Conservation (phyloP, 257 asterid species). For the Asclepias syriaca region DNA sequence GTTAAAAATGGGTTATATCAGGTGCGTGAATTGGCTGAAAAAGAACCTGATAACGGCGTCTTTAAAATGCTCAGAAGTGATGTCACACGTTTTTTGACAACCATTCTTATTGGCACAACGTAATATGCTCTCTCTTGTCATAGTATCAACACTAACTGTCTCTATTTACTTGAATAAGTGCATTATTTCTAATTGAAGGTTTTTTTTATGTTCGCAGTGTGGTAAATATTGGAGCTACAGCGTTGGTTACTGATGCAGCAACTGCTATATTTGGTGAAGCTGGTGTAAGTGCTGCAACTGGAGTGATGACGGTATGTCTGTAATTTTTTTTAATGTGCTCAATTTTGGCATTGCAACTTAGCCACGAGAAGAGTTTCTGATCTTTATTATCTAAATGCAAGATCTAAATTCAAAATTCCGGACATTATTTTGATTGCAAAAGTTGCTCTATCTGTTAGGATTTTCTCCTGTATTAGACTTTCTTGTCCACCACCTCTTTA, state of each 20-base stretch:
- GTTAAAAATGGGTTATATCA: conserved; percentile 24
- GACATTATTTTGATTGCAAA: not conserved
- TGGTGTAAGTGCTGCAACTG: conserved; percentile 96
- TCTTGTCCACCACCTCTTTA: not conserved
- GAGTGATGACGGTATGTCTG: conserved; percentile 85
- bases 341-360: not conserved
- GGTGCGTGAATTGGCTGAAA: conserved; percentile 97
- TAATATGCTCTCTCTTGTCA: conserved; percentile 35
- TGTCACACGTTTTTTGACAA: conserved; percentile 92
- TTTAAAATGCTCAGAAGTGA: conserved; percentile 89
- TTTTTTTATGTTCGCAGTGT: conserved; percentile 63
- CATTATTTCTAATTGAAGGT: conserved; percentile 41
- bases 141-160: conserved; percentile 19
- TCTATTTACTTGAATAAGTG: conserved; percentile 33
- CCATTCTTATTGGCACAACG: conserved; percentile 99
- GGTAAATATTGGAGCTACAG: conserved; percentile 97
- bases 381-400: not conserved
- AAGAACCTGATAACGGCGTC: conserved; percentile 88
- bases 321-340: not conserved
- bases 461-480: not conserved
- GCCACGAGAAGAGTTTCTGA: no score
- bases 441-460: not conserved
- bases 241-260: conserved; percentile 95
- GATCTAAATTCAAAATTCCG: not conserved
- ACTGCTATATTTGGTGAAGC: conserved; percentile 95